Percentiles rank a stretch among this genome's conserved stretches.
phyloP scores from a whole-genome alignment of 768 basidiomycete genomes.

The Tulasnella sp. region DNA sequence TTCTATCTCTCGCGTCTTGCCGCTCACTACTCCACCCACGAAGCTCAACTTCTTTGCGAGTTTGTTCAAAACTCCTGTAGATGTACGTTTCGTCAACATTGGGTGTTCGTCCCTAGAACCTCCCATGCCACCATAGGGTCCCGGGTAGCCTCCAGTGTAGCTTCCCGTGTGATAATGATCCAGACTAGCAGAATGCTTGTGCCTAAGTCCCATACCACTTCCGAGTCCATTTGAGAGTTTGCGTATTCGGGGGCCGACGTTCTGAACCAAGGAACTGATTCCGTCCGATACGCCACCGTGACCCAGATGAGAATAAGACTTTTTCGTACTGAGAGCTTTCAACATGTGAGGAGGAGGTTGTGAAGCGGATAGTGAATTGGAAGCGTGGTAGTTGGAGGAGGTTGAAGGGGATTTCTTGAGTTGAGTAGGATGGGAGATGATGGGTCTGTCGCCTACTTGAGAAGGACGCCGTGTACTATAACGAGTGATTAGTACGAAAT shows the following conservation, averaged over 20 bases:
- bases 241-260: neutral
- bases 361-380: too few species aligned
- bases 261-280: neutral
- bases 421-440: slow-evolving; percentile 8
- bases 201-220: neutral
- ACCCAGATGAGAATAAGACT: slow-evolving; percentile 8
- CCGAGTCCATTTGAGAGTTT: slow-evolving; percentile 3
- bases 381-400: neutral
- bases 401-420: slow-evolving; percentile 7
- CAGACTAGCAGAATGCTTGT: neutral
- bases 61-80: slow-evolving; percentile 3
- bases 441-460: neutral
- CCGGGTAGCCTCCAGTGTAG: too few species aligned
- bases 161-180: too few species aligned
- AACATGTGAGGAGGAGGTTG: neutral
- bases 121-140: too few species aligned
- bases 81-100: neutral
- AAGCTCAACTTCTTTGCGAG: slow-evolving; percentile 14
- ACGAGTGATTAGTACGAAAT: too few species aligned
- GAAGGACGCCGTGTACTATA: too few species aligned
- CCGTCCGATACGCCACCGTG: slow-evolving; percentile 10
- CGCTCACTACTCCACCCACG: too few species aligned
- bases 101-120: too few species aligned
- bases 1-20: too few species aligned
- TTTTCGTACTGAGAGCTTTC: slow-evolving; percentile 4